These are phyloP conservation scores for Musa beccarii DNA, from an alignment of 176 grass and related monocot genomes.

Conservation along the genomic window DNA sequence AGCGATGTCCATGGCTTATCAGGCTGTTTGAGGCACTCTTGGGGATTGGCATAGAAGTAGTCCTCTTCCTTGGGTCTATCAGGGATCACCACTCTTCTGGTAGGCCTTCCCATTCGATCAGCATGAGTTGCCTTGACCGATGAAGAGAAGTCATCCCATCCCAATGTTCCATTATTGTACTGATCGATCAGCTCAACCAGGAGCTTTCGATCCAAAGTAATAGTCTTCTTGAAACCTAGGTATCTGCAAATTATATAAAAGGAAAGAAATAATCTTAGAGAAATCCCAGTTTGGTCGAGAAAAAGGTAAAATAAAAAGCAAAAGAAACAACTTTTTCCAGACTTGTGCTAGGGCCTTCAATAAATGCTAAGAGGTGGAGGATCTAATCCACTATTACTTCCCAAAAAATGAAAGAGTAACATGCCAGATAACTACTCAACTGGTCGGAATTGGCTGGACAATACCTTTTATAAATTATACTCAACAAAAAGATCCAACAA, in stretches of 20 bases:
- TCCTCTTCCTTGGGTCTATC: conserved; percentile 93
- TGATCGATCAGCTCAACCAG: conserved; percentile 63
- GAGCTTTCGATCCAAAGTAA: conserved; percentile 62
- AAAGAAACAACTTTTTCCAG: too few species aligned
- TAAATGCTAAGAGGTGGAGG: too few species aligned
- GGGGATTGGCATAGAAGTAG: conserved; percentile 89
- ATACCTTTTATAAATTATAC: too few species aligned
- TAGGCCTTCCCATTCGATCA: conserved; percentile 54
- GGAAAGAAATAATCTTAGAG: not conserved
- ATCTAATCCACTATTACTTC: too few species aligned
- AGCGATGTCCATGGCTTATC: conserved; percentile 28
- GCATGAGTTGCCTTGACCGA: conserved; percentile 57
- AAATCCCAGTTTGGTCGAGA: not conserved
- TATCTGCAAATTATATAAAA: conserved; percentile 30
- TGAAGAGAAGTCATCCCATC: conserved; percentile 72
- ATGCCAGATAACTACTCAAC: too few species aligned
- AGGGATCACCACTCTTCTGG: conserved; percentile 47
- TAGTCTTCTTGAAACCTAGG: conserved; percentile 84
- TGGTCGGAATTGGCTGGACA: too few species aligned
- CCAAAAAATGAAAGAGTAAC: too few species aligned
- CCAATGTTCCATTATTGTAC: conserved; percentile 54
- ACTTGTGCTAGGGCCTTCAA: too few species aligned
- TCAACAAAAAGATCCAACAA: too few species aligned
- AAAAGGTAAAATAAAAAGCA: not conserved
- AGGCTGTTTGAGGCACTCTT: conserved; percentile 54